Percentiles rank a stretch among this genome's conserved stretches.
phyloP scores from a whole-genome alignment of 345 rosid species.

The Melaleuca quinquenervia region DNA sequence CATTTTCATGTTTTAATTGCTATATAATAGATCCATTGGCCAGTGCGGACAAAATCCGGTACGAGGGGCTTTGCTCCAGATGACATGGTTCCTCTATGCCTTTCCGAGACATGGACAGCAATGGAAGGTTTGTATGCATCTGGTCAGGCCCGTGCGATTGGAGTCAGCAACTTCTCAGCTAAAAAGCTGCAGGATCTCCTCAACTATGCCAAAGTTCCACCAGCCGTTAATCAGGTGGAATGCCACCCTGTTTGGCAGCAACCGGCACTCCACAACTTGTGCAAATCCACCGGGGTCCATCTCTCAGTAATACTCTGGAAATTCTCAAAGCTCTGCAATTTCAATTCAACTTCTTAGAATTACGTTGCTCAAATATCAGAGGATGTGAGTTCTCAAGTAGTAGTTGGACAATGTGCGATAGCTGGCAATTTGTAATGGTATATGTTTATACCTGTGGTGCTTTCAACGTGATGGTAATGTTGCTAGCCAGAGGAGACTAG shows the following conservation, averaged over 20 bases:
- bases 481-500: background rate
- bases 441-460: background rate
- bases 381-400: background rate
- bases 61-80: constrained; percentile 27
- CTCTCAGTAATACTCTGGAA: constrained; percentile 16
- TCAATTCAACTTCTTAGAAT: background rate
- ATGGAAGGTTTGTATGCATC: constrained; percentile 43
- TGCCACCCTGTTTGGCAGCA: constrained; percentile 63
- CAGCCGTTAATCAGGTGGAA: constrained; percentile 58
- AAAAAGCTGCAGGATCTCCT: constrained; percentile 40
- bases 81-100: constrained; percentile 32
- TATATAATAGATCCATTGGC: constrained; percentile 42
- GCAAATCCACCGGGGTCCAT: constrained; percentile 43
- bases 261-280: constrained; percentile 33
- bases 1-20: background rate
- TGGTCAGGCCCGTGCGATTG: constrained; percentile 43
- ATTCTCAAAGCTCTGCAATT: background rate
- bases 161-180: constrained; percentile 54
- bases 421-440: background rate
- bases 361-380: background rate
- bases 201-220: constrained; percentile 25
- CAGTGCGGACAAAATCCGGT: constrained; percentile 40
- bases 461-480: background rate
- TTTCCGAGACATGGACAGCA: constrained; percentile 44
- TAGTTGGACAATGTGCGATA: background rate